Evolutionary conservation across 1,139 yeast species (phyloP).

Genomic region (Diutina neorugosa): DNA sequence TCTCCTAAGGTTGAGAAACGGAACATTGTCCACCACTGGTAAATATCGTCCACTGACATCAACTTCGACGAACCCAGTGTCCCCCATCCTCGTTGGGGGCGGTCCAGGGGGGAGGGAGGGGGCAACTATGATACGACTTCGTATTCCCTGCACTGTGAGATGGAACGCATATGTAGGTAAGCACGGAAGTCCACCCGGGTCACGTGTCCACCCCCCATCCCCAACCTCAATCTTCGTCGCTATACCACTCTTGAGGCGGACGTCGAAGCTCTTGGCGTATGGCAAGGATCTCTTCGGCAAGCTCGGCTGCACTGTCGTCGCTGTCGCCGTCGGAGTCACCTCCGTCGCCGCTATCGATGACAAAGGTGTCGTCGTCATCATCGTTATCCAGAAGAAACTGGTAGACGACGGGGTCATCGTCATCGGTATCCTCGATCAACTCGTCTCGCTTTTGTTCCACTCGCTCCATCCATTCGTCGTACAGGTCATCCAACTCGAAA

Average conservation of each 20-base stretch:
- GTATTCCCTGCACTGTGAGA: too few relatives aligned
- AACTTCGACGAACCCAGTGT: too few relatives aligned
- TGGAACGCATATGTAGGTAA: too few relatives aligned
- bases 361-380: background rate
- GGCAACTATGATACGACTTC: too few relatives aligned
- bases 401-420: background rate
- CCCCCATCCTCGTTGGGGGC: too few relatives aligned
- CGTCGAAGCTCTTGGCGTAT: background rate
- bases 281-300: background rate
- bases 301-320: background rate
- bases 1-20: too few relatives aligned
- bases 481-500: slow-evolving; percentile 8
- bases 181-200: background rate
- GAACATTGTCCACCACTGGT: too few relatives aligned
- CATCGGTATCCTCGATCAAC: background rate
- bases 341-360: background rate
- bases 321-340: background rate
- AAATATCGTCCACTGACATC: too few relatives aligned
- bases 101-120: too few relatives aligned
- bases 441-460: background rate
- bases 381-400: background rate
- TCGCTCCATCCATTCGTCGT: slow-evolving; percentile 4
- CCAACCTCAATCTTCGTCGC: slow-evolving; percentile 1
- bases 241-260: slow-evolving; percentile 2
- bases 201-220: background rate